These are phyloP conservation scores for Lathyrus tuberosus DNA, from an alignment of 306 rosid species.

Conservation along the genomic window DNA sequence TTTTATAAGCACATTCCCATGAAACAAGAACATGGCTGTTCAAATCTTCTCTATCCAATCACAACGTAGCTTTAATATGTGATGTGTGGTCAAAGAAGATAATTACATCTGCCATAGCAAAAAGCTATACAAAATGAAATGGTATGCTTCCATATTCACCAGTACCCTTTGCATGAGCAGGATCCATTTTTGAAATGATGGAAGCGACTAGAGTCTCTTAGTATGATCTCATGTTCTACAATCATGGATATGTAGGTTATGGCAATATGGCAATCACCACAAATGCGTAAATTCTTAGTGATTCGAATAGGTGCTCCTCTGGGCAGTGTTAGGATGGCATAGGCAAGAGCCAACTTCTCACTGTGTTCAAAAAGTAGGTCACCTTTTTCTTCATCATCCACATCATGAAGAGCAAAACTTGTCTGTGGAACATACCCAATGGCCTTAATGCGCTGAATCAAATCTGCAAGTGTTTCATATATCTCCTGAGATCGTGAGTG, in stretches of 20 bases:
- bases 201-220: conserved; percentile 88
- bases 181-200: conserved; percentile 88
- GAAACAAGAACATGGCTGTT: conserved; percentile 20
- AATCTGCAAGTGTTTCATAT: conserved; percentile 56
- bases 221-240: conserved; percentile 72
- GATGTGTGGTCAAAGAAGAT: conserved; percentile 3
- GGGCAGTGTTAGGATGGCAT: conserved; percentile 60
- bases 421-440: conserved; percentile 83
- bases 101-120: conserved; percentile 28
- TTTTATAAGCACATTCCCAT: background rate
- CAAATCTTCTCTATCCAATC: conserved; percentile 6
- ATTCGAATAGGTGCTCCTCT: conserved; percentile 59
- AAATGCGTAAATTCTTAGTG: conserved; percentile 75
- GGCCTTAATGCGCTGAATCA: conserved; percentile 71
- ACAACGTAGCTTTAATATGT: background rate
- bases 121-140: conserved; percentile 6
- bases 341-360: conserved; percentile 95
- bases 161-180: conserved; percentile 78
- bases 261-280: conserved; percentile 82
- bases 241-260: conserved; percentile 75
- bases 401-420: conserved; percentile 84
- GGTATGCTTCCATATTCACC: conserved; percentile 51
- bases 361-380: conserved; percentile 81
- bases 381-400: conserved; percentile 84
- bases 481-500: conserved; percentile 64